Base-by-base conservation (phyloP, 2,329 filamentous ascomycete species). In the Penicillium corylophilum region DNA sequence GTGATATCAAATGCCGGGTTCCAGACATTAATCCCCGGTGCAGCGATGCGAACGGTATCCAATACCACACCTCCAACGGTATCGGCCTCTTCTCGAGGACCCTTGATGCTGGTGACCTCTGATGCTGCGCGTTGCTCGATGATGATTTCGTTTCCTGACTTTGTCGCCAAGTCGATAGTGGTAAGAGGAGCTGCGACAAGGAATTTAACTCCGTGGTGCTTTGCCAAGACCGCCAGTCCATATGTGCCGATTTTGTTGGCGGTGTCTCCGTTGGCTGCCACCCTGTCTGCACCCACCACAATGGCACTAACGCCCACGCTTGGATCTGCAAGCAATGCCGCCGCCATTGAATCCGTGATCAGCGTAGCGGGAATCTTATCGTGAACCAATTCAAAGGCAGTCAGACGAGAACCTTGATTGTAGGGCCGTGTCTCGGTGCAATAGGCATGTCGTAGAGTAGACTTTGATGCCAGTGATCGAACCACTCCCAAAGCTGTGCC, bases 191-290 rank as follows among this genome's bases (percentile, higher is more conserved):
- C 94, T 0, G 94, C 94, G 26, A 99, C 92, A 9, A 99, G 81
- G 69, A 99, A 99, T 71, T 93, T 95, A 65, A 97, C 82, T 16
- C 89, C 89, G 65, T 99, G 94, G 65, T 92, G 79, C 59, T 82
- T 86, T 20, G 94, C 94, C 26, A 96, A 80, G n/a, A 97, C 91
- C 3, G 94, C 91, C 4, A 99, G 81, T 48, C 87, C 82, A 70
- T 99, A 97, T 0, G 94, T 99, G 46, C 94, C 94, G 55, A 99
- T 95, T 78, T 99, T 99, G 77, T 99, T 99, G 50, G 94, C 94
- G 0, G 94, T 97, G 74, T 99, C 94, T 26, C 94, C 94, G 65
- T 99, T 99, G 45, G 91, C 89, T 28, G 93, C 94, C 13, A 99
- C 94, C 50, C 94, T 85, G 71, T 99, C 94, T 2, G 94, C 94